These are phyloP conservation scores for Thozetella sp. DNA, from an alignment of 495 filamentous ascomycete species.

Conservation along the genomic window DNA sequence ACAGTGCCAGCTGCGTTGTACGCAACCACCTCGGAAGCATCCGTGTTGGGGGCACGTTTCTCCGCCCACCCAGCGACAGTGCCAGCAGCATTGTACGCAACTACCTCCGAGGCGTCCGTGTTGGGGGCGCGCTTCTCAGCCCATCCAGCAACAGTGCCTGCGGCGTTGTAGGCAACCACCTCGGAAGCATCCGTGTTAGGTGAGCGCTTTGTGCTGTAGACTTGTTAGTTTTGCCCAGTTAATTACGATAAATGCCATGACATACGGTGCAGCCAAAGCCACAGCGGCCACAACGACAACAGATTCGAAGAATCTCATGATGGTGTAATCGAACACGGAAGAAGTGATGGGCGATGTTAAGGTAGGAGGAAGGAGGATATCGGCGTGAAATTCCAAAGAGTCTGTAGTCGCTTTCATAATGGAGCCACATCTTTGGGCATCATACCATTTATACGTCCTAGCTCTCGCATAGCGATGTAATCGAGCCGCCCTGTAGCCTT, in stretches of 20 bases:
- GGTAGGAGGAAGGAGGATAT: too few species aligned
- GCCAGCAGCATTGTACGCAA: not conserved
- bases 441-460: too few species aligned
- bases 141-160: not conserved
- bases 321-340: not conserved
- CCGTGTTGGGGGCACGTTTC: not conserved
- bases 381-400: too few species aligned
- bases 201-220: not conserved
- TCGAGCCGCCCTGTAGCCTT: too few species aligned
- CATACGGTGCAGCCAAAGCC: not conserved
- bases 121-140: not conserved
- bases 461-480: too few species aligned
- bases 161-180: not conserved
- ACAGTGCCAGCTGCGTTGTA: not conserved
- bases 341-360: too few species aligned
- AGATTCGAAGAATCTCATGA: not conserved
- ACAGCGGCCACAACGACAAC: not conserved
- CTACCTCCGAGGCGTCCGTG: not conserved
- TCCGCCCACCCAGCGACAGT: not conserved
- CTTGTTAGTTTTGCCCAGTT: too few species aligned
- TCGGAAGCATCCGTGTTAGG: not conserved
- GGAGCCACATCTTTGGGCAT: too few species aligned
- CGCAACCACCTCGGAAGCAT: not conserved
- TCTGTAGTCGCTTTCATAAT: too few species aligned
- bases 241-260: too few species aligned